Percentiles rank a stretch among this genome's conserved stretches.
These are phyloP conservation scores for Lactuca sativa DNA, from an alignment of 129 eudicot species.

Conservation along the genomic window DNA sequence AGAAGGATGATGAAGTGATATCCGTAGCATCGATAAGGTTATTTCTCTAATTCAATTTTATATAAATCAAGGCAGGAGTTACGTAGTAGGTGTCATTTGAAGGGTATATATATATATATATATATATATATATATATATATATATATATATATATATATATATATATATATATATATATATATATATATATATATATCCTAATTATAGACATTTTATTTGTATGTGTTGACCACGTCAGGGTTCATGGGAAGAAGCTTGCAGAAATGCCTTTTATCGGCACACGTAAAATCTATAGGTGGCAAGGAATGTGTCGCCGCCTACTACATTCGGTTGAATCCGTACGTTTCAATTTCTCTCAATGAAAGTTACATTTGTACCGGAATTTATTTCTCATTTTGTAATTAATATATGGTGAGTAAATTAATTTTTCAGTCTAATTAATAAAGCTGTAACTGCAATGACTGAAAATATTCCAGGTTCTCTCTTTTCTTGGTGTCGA, in stretches of 20 bases:
- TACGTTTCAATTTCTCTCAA: constrained; percentile 27
- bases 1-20: constrained; percentile 59
- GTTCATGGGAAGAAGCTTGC: constrained; percentile 66
- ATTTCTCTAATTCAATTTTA: neutral
- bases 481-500: constrained; percentile 36
- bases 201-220: neutral
- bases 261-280: constrained; percentile 84
- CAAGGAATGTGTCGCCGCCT: constrained; percentile 80
- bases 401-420: too few relatives aligned
- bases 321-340: constrained; percentile 54
- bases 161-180: too few relatives aligned
- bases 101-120: neutral
- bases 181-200: too few relatives aligned
- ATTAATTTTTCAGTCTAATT: neutral
- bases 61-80: too few relatives aligned
- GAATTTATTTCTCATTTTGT: neutral
- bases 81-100: neutral
- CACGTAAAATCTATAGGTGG: constrained; percentile 59
- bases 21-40: constrained; percentile 72
- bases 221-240: constrained; percentile 30
- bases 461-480: constrained; percentile 30
- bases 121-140: too few relatives aligned
- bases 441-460: neutral
- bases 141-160: too few relatives aligned
- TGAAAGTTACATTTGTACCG: neutral